Evolutionary conservation across 2,329 filamentous ascomycete genomes (phyloP).

Genomic region (Ceratocystis alfenasii): DNA sequence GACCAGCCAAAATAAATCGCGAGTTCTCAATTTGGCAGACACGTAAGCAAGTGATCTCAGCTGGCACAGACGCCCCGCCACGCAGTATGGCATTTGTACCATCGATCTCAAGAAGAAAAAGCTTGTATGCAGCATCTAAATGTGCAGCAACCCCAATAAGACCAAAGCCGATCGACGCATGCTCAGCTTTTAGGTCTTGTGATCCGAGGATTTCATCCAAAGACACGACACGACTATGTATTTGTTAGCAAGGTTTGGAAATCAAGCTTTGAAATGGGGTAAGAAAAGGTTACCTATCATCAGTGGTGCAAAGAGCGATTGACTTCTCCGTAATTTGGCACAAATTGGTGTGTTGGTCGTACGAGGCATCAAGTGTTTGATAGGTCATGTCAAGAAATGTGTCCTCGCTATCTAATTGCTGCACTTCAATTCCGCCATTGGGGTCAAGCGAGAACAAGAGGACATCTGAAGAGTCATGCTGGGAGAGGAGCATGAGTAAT

Average conservation of each 20-base stretch:
- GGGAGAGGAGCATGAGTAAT: conserved; percentile 35
- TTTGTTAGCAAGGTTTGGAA: conserved; percentile 23
- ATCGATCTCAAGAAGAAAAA: conserved; percentile 12
- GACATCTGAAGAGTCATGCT: conserved; percentile 38
- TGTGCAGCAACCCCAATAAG: conserved; percentile 36
- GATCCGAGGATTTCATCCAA: conserved; percentile 29
- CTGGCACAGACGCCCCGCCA: conserved; percentile 1
- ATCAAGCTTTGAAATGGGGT: not conserved
- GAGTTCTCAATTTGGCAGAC: conserved; percentile 25
- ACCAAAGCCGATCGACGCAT: conserved; percentile 34
- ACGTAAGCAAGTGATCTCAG: conserved; percentile 40
- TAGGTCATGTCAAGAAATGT: conserved; percentile 41
- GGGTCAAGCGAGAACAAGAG: conserved; percentile 34
- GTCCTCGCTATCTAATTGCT: conserved; percentile 24
- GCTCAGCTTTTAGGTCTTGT: conserved; percentile 29
- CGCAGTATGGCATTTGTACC: not conserved
- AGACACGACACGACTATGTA: conserved; percentile 27
- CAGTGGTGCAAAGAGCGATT: conserved; percentile 32
- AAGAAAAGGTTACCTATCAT: conserved; percentile 29
- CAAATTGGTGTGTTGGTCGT: conserved; percentile 30
- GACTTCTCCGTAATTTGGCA: conserved; percentile 44
- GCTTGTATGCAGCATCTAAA: not conserved
- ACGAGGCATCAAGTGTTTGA: conserved; percentile 39
- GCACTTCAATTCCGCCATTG: not conserved
- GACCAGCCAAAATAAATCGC: conserved; percentile 26